phyloP scores from a whole-genome alignment of 257 asterid genomes.

The Solanum clarkiae region DNA sequence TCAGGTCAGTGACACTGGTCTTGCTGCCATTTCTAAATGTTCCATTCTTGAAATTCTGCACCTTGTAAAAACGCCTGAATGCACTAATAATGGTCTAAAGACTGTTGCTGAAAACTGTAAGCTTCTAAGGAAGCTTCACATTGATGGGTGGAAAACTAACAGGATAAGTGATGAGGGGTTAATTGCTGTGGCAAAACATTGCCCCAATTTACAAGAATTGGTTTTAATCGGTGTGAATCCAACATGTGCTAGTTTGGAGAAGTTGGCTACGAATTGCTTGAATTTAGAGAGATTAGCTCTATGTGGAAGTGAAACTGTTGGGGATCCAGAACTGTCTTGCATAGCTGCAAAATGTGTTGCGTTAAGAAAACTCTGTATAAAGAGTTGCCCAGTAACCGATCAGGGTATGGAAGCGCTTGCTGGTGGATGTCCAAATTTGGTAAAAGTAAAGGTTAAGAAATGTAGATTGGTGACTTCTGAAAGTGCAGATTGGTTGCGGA shows the following conservation, averaged over 20 bases:
- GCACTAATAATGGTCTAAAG: slow-evolving; percentile 54
- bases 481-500: slow-evolving; percentile 78
- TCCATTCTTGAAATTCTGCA: slow-evolving; percentile 60
- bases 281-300: slow-evolving; percentile 78
- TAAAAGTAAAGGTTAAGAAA: slow-evolving; percentile 88
- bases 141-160: slow-evolving; percentile 90
- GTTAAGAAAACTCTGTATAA: slow-evolving; percentile 73
- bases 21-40: slow-evolving; percentile 44
- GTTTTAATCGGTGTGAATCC: slow-evolving; percentile 86
- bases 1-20: slow-evolving; percentile 65
- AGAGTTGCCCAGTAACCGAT: slow-evolving; percentile 79
- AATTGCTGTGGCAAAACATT: slow-evolving; percentile 58
- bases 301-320: slow-evolving; percentile 80
- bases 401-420: slow-evolving; percentile 82
- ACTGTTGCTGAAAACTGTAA: slow-evolving; percentile 58
- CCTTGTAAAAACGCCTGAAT: slow-evolving; percentile 75
- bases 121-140: slow-evolving; percentile 57
- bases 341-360: slow-evolving; percentile 70
- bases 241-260: slow-evolving; percentile 43
- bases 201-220: slow-evolving; percentile 62
- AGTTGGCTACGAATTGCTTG: slow-evolving; percentile 46
- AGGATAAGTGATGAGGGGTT: slow-evolving; percentile 72
- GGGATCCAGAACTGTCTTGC: slow-evolving; percentile 69
- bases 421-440: slow-evolving; percentile 82
- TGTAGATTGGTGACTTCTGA: slow-evolving; percentile 73